Base-by-base conservation (phyloP, 2,329 filamentous ascomycete species). In the Trichoderma pleuroti region DNA sequence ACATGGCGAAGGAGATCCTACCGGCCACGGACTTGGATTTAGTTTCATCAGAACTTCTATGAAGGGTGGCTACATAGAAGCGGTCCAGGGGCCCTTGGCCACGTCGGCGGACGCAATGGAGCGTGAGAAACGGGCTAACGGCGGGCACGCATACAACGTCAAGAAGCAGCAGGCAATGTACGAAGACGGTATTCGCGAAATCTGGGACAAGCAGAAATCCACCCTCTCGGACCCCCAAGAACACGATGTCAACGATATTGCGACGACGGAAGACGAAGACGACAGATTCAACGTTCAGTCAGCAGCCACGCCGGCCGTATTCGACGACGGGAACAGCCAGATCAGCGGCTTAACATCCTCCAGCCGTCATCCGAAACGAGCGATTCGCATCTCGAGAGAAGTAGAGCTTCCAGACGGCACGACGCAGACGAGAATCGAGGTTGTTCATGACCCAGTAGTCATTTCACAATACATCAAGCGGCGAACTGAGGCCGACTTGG, bases 41-140 rank as follows among this genome's bases (percentile, higher is more conserved):
- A 98, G 93, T 79, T 98, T 99, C 80, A 94, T 99, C 80, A 94
- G 96, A 78, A 98, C 94, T 0, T 97, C 93, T 1, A 99, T 99
- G 96, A 99, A 99, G 81, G 96, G 96, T 72, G 96, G 96, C 0
- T 99, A 90, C 72, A 87, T 98, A 80, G 93, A 94, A 77, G 92
- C 94, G 24, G 88, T 97, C 30, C 88, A 89, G 70, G 89, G 89
- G 2, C 88, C 89, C 3, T 81, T 88, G 49, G 87, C 88, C 9
- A 90, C 88, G 3, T 90, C 88, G 11, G 94, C 93, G 24, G 93
- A 97, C 79, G 94, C 93, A 77, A 93, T 94, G 72, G 92, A 93
- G 76, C 92, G 94, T 72, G 93, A 94, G 79, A 89, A 96, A 73
- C 93, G 94, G 78, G 92, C 92, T 18, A 95, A 96, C 74, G 94